These are phyloP conservation scores for Alternaria panax DNA, from an alignment of 2,329 filamentous ascomycete genomes.

Conservation along the genomic window DNA sequence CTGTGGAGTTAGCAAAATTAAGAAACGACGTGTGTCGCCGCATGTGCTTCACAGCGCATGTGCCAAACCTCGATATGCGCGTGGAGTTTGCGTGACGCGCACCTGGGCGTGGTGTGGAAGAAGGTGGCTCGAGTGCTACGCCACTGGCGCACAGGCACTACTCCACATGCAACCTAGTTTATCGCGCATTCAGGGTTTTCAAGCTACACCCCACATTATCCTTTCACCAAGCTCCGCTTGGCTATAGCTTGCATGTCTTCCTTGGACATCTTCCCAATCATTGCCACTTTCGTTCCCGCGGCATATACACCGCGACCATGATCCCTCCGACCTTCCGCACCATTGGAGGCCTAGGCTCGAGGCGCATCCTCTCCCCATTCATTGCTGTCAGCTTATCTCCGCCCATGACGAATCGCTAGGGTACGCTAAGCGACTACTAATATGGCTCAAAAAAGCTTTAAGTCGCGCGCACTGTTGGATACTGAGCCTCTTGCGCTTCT, in stretches of 20 bases:
- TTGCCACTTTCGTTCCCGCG: not conserved
- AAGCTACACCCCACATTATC: conserved; percentile 7
- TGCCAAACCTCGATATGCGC: not conserved
- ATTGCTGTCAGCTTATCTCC: conserved; percentile 14
- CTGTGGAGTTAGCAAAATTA: not conserved
- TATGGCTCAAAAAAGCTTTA: conserved; percentile 7
- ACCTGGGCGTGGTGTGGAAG: not conserved
- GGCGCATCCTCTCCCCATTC: conserved; percentile 3
- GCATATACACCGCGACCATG: not conserved
- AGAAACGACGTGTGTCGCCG: not conserved
- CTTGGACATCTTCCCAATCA: conserved; percentile 1
- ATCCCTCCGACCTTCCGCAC: conserved; percentile 4
- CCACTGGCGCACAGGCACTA: not conserved
- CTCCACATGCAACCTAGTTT: not conserved
- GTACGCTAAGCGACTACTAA: conserved; percentile 15
- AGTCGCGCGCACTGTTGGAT: not conserved
- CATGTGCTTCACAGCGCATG: not conserved
- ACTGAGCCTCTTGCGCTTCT: not conserved
- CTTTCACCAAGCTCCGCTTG: conserved; percentile 12
- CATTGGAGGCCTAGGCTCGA: conserved; percentile 5
- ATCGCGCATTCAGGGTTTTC: conserved; percentile 10
- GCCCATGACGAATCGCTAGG: conserved; percentile 15
- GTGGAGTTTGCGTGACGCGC: not conserved
- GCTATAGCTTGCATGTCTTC: conserved; percentile 15
- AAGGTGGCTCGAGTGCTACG: not conserved